Percentiles rank a stretch among this genome's conserved stretches.
Evolutionary conservation across 192 early-diverging fungal species (phyloP).

Genomic region (Glomus cerebriforme): DNA sequence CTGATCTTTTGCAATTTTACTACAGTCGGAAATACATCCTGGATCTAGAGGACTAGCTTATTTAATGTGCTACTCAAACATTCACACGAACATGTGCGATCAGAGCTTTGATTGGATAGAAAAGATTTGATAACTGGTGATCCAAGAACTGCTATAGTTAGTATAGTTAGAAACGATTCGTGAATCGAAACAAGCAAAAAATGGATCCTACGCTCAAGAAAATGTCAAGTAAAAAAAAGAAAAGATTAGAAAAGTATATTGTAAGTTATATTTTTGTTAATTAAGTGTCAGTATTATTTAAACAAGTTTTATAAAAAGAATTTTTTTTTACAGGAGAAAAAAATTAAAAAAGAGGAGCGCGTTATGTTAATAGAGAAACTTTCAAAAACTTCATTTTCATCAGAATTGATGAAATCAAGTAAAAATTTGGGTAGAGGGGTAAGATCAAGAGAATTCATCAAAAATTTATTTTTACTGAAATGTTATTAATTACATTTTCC

Average conservation of each 20-base stretch:
- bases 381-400: constrained; percentile 69
- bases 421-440: constrained; percentile 61
- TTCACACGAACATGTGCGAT: not conserved
- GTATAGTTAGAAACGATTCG: not conserved
- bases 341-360: constrained; percentile 79
- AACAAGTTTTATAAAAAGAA: constrained; percentile 4
- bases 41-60: not conserved
- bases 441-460: constrained; percentile 2
- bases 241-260: constrained; percentile 78
- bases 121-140: not conserved
- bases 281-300: not conserved
- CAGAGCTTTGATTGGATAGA: not conserved
- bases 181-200: not conserved
- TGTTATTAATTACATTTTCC: not conserved
- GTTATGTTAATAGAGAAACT: constrained; percentile 65
- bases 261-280: constrained; percentile 42
- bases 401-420: constrained; percentile 68
- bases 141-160: not conserved
- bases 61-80: not conserved
- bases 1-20: not conserved
- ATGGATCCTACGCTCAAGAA: constrained; percentile 26
- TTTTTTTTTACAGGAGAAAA: constrained; percentile 62
- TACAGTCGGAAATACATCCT: not conserved
- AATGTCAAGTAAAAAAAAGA: constrained; percentile 73
- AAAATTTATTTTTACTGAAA: not conserved